These are phyloP conservation scores for Acorus gramineus DNA, from an alignment of 106 monocot genomes.

Conservation along the genomic window DNA sequence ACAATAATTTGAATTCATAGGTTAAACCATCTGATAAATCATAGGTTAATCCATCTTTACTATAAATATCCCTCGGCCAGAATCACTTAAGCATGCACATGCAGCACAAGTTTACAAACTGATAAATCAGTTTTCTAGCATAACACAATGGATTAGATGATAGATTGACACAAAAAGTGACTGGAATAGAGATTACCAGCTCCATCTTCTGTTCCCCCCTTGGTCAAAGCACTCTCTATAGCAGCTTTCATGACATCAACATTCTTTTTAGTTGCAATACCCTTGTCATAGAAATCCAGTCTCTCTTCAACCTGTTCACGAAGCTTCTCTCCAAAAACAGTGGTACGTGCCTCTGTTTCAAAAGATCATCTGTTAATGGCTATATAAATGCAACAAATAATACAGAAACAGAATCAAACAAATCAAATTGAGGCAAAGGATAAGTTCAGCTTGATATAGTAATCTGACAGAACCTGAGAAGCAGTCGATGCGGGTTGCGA, in stretches of 20 bases:
- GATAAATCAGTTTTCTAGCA: no score
- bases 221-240: constrained; percentile 32
- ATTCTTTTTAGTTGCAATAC: constrained; percentile 90
- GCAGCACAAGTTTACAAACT: no score
- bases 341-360: constrained; percentile 44
- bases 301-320: constrained; percentile 96
- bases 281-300: constrained; percentile 95
- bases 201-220: constrained; percentile 2
- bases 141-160: no score
- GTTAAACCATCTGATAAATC: no score
- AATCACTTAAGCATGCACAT: no score
- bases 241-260: constrained; percentile 97
- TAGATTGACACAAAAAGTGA: neutral
- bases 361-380: neutral
- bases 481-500: constrained; percentile 93
- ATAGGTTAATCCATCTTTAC: no score
- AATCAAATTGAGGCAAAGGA: no score
- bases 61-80: no score
- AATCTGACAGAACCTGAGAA: constrained; percentile 41
- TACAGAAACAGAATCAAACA: neutral
- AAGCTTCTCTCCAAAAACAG: constrained; percentile 75
- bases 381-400: neutral
- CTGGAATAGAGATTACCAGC: constrained; percentile 15
- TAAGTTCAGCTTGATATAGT: no score
- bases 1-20: no score